Evolutionary conservation across 1,139 yeast genomes (phyloP), one percentile per base, ranked within the genome.

Genomic region (Yarrowia galli): DNA sequence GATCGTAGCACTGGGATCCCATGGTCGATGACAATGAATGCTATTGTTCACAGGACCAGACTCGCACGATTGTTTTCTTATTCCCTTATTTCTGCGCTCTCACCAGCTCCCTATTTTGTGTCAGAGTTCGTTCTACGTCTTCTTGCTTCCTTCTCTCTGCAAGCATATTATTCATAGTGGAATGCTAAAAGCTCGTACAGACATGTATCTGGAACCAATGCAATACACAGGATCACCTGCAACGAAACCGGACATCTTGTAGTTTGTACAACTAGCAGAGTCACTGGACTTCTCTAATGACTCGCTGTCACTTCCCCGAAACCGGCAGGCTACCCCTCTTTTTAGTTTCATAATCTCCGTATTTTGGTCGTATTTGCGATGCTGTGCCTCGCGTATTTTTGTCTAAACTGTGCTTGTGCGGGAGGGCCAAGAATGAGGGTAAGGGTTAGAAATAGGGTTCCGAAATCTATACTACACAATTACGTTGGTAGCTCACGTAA

Each of bases 341-440:
- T 53, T 53, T 53, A 53, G 60, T 53, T 53, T 53, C 45, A 38
- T 53, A 18, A 22, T 16, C 20, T 36, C 45, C 60, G 60, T 53
- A 53, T 53, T 53, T 38, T 38, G 15, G 60, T 53, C 60, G 60
- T 53, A 53, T 53, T 53, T 36, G 60, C 60, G 45, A 53, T 53
- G 60, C 60, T 28, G 60, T 53, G 60, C 60, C 45, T 53, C 60
- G 60, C 60, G 43, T 53, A 53, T 53, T 53, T 49, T 53, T 53
- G 43, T 53, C 60, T 53, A 53, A 53, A 53, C 10, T 53, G 60
- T 20, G 45, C 45, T 53, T 22, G 22, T 36, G 60, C 60, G 45
- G 60, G 60, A 53, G 60, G 60, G 38, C 45, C 60, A 53, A 53
- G 45, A 36, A 45, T 28, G 13, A n/a, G 43, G 60, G 60, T 12